Evolutionary conservation across 305 asterid species (phyloP).

Genomic region (Fraxinus angustifolia): DNA sequence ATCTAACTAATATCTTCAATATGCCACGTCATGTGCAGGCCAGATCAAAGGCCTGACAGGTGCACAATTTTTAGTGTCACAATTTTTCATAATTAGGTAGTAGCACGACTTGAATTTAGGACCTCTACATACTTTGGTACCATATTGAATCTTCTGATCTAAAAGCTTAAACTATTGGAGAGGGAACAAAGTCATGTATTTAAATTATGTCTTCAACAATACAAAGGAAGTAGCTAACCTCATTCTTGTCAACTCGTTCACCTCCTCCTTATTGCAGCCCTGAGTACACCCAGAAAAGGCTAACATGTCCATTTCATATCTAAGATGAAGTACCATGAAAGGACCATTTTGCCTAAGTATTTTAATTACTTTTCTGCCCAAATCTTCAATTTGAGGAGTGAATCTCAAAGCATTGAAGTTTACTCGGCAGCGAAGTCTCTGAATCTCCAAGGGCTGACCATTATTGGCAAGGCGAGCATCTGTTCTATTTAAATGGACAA

Average conservation of each 20-base stretch:
- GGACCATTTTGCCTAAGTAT: slow-evolving; percentile 69
- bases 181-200: not conserved
- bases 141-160: not conserved
- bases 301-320: slow-evolving; percentile 89
- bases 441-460: slow-evolving; percentile 66
- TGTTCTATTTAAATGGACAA: slow-evolving; percentile 72
- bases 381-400: slow-evolving; percentile 71
- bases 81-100: not conserved
- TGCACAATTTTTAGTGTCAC: not conserved
- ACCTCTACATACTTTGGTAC: not conserved
- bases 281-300: slow-evolving; percentile 83
- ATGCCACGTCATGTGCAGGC: not conserved
- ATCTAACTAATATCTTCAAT: not conserved
- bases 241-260: slow-evolving; percentile 68
- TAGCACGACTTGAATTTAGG: not conserved
- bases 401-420: slow-evolving; percentile 61
- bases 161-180: not conserved
- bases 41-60: not conserved
- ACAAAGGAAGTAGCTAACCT: slow-evolving; percentile 37
- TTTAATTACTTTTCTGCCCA: slow-evolving; percentile 64
- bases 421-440: slow-evolving; percentile 75
- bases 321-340: slow-evolving; percentile 71
- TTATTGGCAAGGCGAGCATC: slow-evolving; percentile 82
- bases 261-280: slow-evolving; percentile 65
- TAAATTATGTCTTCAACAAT: not conserved